Conservation (phyloP, 2,329 filamentous ascomycete species). For the Diaporthe aspalathi region DNA sequence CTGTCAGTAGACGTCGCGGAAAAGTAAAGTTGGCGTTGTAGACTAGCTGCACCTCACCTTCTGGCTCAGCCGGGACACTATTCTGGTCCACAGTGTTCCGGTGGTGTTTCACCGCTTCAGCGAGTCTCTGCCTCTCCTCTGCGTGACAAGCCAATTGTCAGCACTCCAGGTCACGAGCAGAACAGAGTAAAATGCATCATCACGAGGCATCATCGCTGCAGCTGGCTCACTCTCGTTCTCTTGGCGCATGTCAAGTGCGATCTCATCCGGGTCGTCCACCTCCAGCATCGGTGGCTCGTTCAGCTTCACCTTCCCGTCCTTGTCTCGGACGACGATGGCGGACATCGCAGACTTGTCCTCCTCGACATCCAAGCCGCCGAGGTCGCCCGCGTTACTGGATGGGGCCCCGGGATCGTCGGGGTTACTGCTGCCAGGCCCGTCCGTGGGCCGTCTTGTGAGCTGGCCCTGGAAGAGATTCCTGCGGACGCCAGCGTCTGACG, state of each 20-base stretch:
- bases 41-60: constrained; percentile 61
- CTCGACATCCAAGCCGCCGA: constrained; percentile 57
- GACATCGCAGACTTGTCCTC: constrained; percentile 69
- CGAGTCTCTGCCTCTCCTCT: constrained; percentile 70
- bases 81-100: constrained; percentile 61
- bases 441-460: constrained; percentile 66
- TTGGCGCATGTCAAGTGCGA: constrained; percentile 66
- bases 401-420: constrained; percentile 49
- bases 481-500: constrained; percentile 51
- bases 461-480: constrained; percentile 71
- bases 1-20: constrained; percentile 32
- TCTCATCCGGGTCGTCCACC: constrained; percentile 66
- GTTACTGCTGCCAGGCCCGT: constrained; percentile 45
- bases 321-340: constrained; percentile 72
- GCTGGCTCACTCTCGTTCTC: constrained; percentile 64
- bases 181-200: not conserved
- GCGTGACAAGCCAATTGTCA: constrained; percentile 24
- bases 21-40: not conserved
- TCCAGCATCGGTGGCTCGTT: constrained; percentile 65
- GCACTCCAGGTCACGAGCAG: not conserved
- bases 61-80: constrained; percentile 69
- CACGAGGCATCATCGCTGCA: not conserved
- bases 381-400: constrained; percentile 53
- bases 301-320: constrained; percentile 72
- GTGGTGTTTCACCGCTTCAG: constrained; percentile 72